phyloP scores from a whole-genome alignment of 805 yeast genomes.

The Tetrapisispora pingtungensis region DNA sequence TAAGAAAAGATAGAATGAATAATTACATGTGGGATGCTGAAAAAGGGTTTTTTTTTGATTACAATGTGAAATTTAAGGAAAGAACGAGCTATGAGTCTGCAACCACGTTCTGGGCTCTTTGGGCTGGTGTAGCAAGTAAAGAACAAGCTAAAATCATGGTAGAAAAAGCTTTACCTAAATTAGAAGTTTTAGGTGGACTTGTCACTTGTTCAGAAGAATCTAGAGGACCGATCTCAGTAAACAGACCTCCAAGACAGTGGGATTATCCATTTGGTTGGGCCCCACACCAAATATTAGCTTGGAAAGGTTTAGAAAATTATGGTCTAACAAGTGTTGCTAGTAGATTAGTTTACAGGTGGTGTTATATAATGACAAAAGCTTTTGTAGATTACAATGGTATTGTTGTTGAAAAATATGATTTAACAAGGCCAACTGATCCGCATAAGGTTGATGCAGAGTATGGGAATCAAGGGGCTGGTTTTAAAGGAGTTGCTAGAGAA shows the following conservation, averaged over 20 bases:
- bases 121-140: constrained; percentile 62
- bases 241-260: constrained; percentile 91
- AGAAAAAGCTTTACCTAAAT: constrained; percentile 45
- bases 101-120: constrained; percentile 85
- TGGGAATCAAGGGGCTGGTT: constrained; percentile 91
- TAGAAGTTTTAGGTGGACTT: constrained; percentile 84
- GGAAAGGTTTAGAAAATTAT: constrained; percentile 75
- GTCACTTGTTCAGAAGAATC: constrained; percentile 73
- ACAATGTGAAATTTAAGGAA: constrained; percentile 47
- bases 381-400: constrained; percentile 93
- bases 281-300: constrained; percentile 90
- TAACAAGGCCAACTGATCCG: constrained; percentile 74
- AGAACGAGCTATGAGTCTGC: constrained; percentile 72
- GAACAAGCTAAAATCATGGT: constrained; percentile 64
- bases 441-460: constrained; percentile 92
- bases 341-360: constrained; percentile 77
- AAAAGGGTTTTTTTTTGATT: constrained; percentile 73
- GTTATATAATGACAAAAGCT: constrained; percentile 77
- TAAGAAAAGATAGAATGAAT: constrained; percentile 46
- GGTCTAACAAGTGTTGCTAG: constrained; percentile 55
- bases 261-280: constrained; percentile 99
- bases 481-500: constrained; percentile 87
- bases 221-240: constrained; percentile 58
- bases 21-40: constrained; percentile 77
- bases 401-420: constrained; percentile 92